Percentiles rank a stretch among this genome's conserved stretches.
phyloP scores from a whole-genome alignment of 768 basidiomycete species.

The Termitomyces bulborhizus region DNA sequence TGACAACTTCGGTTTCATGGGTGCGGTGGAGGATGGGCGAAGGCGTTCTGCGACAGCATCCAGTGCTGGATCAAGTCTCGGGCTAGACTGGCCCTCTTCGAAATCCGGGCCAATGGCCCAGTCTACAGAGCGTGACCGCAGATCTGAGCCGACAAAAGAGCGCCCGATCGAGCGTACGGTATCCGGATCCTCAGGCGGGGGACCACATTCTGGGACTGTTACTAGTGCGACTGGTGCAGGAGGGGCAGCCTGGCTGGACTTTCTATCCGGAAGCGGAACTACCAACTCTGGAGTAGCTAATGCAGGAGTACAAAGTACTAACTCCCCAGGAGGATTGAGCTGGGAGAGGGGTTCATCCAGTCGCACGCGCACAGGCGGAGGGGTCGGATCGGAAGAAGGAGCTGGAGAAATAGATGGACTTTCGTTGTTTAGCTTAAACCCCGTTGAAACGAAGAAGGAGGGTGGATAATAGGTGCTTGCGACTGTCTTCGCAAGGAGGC shows the following conservation, averaged over 20 bases:
- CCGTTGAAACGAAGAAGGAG: slow-evolving; percentile 7
- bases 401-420: slow-evolving; percentile 1
- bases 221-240: background rate
- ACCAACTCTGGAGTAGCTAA: background rate
- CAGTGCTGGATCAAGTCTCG: background rate
- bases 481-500: background rate
- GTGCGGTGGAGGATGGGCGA: slow-evolving; percentile 1
- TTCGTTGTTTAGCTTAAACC: slow-evolving; percentile 4
- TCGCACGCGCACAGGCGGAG: background rate
- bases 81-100: slow-evolving; percentile 5
- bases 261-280: slow-evolving; percentile 3
- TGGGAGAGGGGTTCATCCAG: slow-evolving; percentile 5
- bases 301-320: background rate
- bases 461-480: background rate
- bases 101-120: background rate
- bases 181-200: slow-evolving; percentile 4
- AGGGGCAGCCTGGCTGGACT: slow-evolving; percentile 8
- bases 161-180: background rate
- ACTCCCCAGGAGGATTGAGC: background rate
- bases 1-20: background rate
- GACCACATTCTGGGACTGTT: background rate
- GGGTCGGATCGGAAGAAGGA: background rate
- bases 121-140: slow-evolving; percentile 1
- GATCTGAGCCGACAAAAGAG: background rate
- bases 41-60: slow-evolving; percentile 2